Conservation (phyloP, 352 stramenopile species). For the Globisporangium cederbergense region DNA sequence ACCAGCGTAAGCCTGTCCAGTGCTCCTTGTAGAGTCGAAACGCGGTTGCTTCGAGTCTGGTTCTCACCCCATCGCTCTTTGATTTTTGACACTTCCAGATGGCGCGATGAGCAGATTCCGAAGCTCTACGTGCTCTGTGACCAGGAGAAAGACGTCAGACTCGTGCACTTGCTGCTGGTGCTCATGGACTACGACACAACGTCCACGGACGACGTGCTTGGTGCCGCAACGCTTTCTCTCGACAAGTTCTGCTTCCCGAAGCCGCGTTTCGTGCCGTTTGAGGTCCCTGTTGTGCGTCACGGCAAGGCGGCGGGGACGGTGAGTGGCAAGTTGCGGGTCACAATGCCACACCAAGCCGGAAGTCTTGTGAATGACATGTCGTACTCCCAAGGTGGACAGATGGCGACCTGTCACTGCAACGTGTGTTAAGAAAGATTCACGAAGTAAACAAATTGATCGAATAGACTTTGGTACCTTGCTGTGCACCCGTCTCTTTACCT, state of each 20-base stretch:
- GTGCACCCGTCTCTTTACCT: slow-evolving; percentile 5
- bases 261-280: slow-evolving; percentile 55
- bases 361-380: slow-evolving; percentile 18
- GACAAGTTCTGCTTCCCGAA: slow-evolving; percentile 43
- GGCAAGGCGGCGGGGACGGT: slow-evolving; percentile 53
- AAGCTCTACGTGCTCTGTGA: slow-evolving; percentile 53
- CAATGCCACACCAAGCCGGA: slow-evolving; percentile 48
- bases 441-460: neutral
- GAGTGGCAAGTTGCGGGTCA: slow-evolving; percentile 53
- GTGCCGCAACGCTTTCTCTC: slow-evolving; percentile 54
- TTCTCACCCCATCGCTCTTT: neutral
- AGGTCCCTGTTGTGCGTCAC: slow-evolving; percentile 40
- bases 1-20: slow-evolving; percentile 34
- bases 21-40: neutral
- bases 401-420: slow-evolving; percentile 51
- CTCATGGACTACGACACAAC: slow-evolving; percentile 84
- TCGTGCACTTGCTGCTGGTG: slow-evolving; percentile 67
- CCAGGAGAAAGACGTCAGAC: slow-evolving; percentile 47
- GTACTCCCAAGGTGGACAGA: slow-evolving; percentile 20
- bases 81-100: slow-evolving; percentile 25
- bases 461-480: slow-evolving; percentile 13
- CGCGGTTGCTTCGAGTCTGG: neutral
- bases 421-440: slow-evolving; percentile 29
- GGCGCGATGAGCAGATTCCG: slow-evolving; percentile 61
- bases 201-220: slow-evolving; percentile 68